Conservation (phyloP, 805 yeast genomes). For the Kazachstania psychrophila region DNA sequence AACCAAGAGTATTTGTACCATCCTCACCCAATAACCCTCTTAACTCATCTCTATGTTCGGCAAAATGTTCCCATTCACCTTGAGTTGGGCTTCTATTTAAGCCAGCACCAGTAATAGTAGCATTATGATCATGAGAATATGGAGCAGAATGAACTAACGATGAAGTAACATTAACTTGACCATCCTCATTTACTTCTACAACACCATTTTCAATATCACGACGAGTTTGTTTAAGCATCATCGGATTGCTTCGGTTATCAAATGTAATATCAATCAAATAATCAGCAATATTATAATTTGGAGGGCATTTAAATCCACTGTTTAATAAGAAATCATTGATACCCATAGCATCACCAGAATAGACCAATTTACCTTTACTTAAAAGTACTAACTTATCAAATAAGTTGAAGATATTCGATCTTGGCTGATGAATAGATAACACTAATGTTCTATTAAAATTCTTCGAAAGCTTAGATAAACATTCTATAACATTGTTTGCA, state of each 20-base stretch:
- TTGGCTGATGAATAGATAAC: conserved; percentile 93
- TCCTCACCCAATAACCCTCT: conserved; percentile 24
- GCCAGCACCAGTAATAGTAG: not conserved
- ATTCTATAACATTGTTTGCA: conserved; percentile 84
- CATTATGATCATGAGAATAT: too few relatives aligned
- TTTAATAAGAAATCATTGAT: conserved; percentile 67
- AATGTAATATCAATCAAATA: conserved; percentile 86
- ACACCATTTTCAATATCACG: conserved; percentile 4
- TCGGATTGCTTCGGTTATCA: conserved; percentile 25
- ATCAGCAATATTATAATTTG: conserved; percentile 90
- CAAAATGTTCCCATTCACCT: conserved; percentile 80
- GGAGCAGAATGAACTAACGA: too few relatives aligned
- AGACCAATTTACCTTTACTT: conserved; percentile 77
- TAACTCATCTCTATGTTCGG: conserved; percentile 68
- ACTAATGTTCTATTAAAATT: conserved; percentile 80
- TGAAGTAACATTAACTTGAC: too few relatives aligned
- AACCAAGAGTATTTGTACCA: conserved; percentile 11
- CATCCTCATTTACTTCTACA: not conserved
- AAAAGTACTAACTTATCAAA: conserved; percentile 76
- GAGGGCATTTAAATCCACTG: conserved; percentile 75
- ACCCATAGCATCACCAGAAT: conserved; percentile 73
- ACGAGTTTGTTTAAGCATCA: too few relatives aligned
- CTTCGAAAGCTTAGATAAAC: conserved; percentile 68
- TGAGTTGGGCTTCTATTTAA: conserved; percentile 42
- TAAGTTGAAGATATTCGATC: conserved; percentile 87